Evolutionary conservation across 371 early-diverging fungal species (phyloP), one percentile per base, ranked within the genome.

Genomic region (Mortierella sp.): DNA sequence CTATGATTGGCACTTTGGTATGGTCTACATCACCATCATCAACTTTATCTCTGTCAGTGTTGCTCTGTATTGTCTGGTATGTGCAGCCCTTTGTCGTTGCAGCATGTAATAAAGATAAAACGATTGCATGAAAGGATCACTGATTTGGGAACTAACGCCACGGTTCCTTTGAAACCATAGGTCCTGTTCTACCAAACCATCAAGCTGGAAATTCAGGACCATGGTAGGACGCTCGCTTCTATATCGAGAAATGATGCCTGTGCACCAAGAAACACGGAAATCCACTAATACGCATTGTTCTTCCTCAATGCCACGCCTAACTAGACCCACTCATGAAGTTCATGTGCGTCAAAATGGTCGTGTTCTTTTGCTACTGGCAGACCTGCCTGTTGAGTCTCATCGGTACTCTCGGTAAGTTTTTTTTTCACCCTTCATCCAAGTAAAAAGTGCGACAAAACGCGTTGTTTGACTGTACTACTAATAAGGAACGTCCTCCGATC

Each of bases 21-120:
- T 89, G 75, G 75, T 93, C n/a, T 93, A 89, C 84, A 68, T 92
- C 39, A 85, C 84, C 26, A 68, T 80, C 55, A 83, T 92, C 66
- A 78, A 79, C 58, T 86, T 86, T 71, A 66, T 53, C 39, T 76
- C 80, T 8, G 85, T 86, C 48, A 68, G 81, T 1, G 74, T 84
- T 3, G 86, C 86, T 47, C 76, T 86, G 79, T 86, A 86, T 44
- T 76, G 73, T 8, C 77, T 86, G 31, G 55, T 53, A 53, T 29
- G 31, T 53, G n/a, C n/a, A n/a, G n/a, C n/a, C 6, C 2, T 4
- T 14, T 3, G 22, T 50, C n/a, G 2, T 24, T 50, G 13, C 9
- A n/a, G 50, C 50, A 2, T 50, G 22, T 5, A 9, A n/a, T 50
- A 24, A 7, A 4, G 22, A 47, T 19, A 14, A 24, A n/a, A 24